Percentiles rank a stretch among this genome's conserved stretches.
These are phyloP conservation scores for Salvia rosmarinus DNA, from an alignment of 257 asterid genomes.

Conservation along the genomic window DNA sequence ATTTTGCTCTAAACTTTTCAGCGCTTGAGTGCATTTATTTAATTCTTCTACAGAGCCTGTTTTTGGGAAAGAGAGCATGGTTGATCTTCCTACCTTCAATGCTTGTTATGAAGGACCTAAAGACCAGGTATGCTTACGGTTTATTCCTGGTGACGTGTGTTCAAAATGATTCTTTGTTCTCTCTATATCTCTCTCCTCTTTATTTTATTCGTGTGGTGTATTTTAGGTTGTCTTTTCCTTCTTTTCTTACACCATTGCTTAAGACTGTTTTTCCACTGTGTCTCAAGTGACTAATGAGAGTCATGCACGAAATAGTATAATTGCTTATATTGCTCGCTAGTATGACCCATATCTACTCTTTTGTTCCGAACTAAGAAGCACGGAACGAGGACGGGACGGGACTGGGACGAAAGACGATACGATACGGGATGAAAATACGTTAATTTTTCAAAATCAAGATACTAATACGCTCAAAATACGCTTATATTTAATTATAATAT, in stretches of 20 bases:
- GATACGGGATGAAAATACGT: too few relatives aligned
- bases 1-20: constrained; percentile 9
- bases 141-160: not conserved
- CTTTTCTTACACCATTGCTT: not conserved
- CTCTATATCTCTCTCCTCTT: not conserved
- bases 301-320: constrained; percentile 1
- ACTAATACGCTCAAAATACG: too few relatives aligned
- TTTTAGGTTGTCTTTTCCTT: not conserved
- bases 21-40: constrained; percentile 22
- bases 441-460: too few relatives aligned
- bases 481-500: too few relatives aligned
- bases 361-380: too few relatives aligned
- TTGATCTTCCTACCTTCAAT: constrained; percentile 46
- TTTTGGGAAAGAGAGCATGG: constrained; percentile 41
- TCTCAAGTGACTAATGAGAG: constrained; percentile 6
- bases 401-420: too few relatives aligned
- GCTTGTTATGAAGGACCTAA: constrained; percentile 43
- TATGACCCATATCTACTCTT: not conserved
- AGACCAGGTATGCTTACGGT: constrained; percentile 49
- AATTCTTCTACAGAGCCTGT: constrained; percentile 47
- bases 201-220: not conserved
- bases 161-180: not conserved
- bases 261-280: not conserved
- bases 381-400: too few relatives aligned
- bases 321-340: not conserved